Evolutionary conservation across 1,284 basidiomycete genomes (phyloP), one percentile per base, ranked within the genome.

Genomic region (Rhodotorula mucilaginosa): DNA sequence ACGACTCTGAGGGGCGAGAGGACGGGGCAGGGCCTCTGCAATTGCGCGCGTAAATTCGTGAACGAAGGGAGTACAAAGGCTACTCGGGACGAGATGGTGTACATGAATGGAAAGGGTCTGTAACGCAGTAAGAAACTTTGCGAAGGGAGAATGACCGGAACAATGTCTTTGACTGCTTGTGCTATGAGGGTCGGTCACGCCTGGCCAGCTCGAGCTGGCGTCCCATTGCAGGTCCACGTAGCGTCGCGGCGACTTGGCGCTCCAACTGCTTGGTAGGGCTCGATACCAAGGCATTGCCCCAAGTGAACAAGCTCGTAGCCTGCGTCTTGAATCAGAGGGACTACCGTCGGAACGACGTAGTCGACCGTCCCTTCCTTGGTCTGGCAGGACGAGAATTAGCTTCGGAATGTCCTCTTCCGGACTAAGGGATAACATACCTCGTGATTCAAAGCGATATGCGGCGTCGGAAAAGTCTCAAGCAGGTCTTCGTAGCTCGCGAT

Each of bases 291-390:
- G 67, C 78, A 79, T 2, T 74, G 68, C 18, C 68, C 65, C 8
- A 79, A 65, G 12, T 67, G 59, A 48, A 76, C 75, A 51, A 78
- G 74, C 52, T 70, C 64, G 67, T 76, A 78, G 8, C 76, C 77
- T 29, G 69, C 69, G 7, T 61, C 58, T n/a, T 62, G 15, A 16
- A 79, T 70, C 39, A 63, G 60, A 18, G 75, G 67, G 21, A 78
- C 70, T 23, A 76, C 73, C 7, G 62, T 46, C 1, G 74, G 74
- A 1, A 73, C 39, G n/a, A 78, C 71, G 19, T 58, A 58, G 46
- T 77, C 61, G 21, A 61, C 67, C 0, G 77, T 77, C 0, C 54
- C 39, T 15, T 71, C 47, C 58, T 74, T 63, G 3, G 74, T 74
- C 69, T 74, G 51, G 34, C 19, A n/a, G 6, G 13, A 12, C 21